Conservation (phyloP, 371 early-diverging fungal species). For the Haplosporangium sp. region DNA sequence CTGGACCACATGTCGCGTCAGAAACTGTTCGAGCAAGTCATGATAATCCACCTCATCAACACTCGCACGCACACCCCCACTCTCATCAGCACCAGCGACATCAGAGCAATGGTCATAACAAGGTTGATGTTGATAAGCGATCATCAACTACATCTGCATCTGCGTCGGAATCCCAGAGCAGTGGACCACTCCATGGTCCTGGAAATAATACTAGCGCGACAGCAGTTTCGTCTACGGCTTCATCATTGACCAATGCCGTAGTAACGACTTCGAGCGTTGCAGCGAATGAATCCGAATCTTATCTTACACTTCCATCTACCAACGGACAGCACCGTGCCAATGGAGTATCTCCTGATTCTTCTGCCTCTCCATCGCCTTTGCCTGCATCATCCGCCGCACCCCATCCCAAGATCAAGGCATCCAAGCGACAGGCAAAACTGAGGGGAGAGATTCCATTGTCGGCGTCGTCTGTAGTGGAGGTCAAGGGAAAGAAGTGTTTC, state of each 20-base stretch:
- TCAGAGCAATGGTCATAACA: constrained; percentile 33
- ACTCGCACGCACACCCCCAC: constrained; percentile 3
- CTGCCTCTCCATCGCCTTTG: not conserved
- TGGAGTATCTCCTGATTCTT: too few relatives aligned
- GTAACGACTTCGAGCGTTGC: not conserved
- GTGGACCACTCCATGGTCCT: not conserved
- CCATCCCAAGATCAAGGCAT: constrained; percentile 20
- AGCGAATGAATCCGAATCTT: not conserved
- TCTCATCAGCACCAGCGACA: constrained; percentile 8
- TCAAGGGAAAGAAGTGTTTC: constrained; percentile 69
- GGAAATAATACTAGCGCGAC: not conserved
- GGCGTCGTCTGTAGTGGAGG: constrained; percentile 60
- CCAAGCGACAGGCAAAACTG: constrained; percentile 29
- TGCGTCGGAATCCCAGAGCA: constrained; percentile 1
- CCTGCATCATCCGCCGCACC: constrained; percentile 16
- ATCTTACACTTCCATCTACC: too few relatives aligned
- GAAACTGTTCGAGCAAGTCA: constrained; percentile 10
- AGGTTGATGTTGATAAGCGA: constrained; percentile 33
- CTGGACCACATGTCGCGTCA: not conserved
- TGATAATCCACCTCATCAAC: not conserved
- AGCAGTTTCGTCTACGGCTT: constrained; percentile 2
- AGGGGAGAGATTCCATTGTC: constrained; percentile 73
- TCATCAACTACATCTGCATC: constrained; percentile 2
- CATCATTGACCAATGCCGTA: not conserved
- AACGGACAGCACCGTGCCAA: too few relatives aligned